These are phyloP conservation scores for Boletus rex-veris DNA, from an alignment of 768 basidiomycete species.

Conservation along the genomic window DNA sequence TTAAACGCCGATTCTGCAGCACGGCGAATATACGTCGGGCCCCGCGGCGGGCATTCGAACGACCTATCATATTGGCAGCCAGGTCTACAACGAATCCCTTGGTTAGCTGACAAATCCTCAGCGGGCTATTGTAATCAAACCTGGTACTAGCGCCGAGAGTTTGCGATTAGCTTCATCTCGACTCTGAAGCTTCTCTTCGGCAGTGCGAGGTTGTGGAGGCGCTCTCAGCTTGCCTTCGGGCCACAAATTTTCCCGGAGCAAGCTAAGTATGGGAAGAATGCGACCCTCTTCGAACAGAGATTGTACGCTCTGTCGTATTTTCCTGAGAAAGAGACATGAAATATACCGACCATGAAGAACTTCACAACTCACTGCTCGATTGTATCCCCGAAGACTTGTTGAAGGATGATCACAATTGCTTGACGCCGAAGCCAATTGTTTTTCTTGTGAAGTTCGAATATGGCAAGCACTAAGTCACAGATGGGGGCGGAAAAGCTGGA, in stretches of 20 bases:
- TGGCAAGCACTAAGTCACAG: slow-evolving; percentile 86
- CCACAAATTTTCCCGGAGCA: slow-evolving; percentile 78
- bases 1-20: slow-evolving; percentile 89
- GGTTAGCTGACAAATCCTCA: background rate
- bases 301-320: slow-evolving; percentile 78
- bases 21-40: slow-evolving; percentile 92
- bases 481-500: slow-evolving; percentile 92
- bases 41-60: slow-evolving; percentile 89
- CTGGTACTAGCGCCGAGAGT: slow-evolving; percentile 87
- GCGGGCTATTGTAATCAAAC: slow-evolving; percentile 37
- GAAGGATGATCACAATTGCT: slow-evolving; percentile 93
- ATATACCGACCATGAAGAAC: background rate
- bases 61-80: slow-evolving; percentile 97
- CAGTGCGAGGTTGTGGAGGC: slow-evolving; percentile 59
- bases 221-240: slow-evolving; percentile 75
- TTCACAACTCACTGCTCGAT: slow-evolving; percentile 74
- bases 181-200: slow-evolving; percentile 76
- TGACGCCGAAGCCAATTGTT: slow-evolving; percentile 96
- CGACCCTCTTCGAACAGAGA: slow-evolving; percentile 64
- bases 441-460: slow-evolving; percentile 94
- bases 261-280: slow-evolving; percentile 59
- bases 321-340: slow-evolving; percentile 45
- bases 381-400: slow-evolving; percentile 92
- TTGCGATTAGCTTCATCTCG: slow-evolving; percentile 88
- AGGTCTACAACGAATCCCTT: slow-evolving; percentile 53